These are phyloP conservation scores for Hypoxylon cercidicola DNA, from an alignment of 495 filamentous ascomycete species.

Conservation along the genomic window DNA sequence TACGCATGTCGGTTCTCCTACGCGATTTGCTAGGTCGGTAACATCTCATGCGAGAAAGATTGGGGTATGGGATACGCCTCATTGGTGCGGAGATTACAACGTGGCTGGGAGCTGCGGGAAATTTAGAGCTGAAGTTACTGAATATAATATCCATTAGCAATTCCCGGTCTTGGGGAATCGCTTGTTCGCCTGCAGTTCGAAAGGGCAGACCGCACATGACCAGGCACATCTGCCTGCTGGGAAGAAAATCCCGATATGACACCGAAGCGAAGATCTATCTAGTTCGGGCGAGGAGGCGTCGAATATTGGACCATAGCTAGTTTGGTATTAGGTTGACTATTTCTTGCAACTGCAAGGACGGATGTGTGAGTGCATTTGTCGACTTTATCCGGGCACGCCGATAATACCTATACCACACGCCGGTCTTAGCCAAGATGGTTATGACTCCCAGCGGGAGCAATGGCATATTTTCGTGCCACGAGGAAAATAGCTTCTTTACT, in stretches of 20 bases:
- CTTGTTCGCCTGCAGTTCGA: slow-evolving; percentile 18
- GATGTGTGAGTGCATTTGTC: slow-evolving; percentile 17
- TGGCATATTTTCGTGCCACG: slow-evolving; percentile 13
- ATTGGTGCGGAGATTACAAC: slow-evolving; percentile 18
- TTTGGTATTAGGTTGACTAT: slow-evolving; percentile 1
- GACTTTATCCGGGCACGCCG: slow-evolving; percentile 36
- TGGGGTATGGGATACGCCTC: slow-evolving; percentile 5
- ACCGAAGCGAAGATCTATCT: slow-evolving; percentile 26
- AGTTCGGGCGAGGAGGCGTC: slow-evolving; percentile 1
- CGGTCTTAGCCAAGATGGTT: slow-evolving; percentile 18
- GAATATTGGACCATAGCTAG: slow-evolving; percentile 2
- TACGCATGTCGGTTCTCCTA: not conserved
- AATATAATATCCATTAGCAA: slow-evolving; percentile 22
- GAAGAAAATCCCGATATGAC: slow-evolving; percentile 33
- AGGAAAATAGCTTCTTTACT: slow-evolving; percentile 12
- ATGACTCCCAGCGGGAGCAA: slow-evolving; percentile 5
- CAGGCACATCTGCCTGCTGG: slow-evolving; percentile 25
- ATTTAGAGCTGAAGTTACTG: slow-evolving; percentile 13
- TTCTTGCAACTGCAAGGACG: slow-evolving; percentile 23
- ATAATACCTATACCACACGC: slow-evolving; percentile 16
- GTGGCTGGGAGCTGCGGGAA: slow-evolving; percentile 14
- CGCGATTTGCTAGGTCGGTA: slow-evolving; percentile 13
- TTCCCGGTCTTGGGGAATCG: slow-evolving; percentile 37
- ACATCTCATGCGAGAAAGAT: slow-evolving; percentile 3
- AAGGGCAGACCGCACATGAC: slow-evolving; percentile 35